A percentile compares a stretch with the other conserved stretches of the same genome.
These are phyloP conservation scores for Silene conica DNA, from an alignment of 148 eudicot genomes.

Conservation along the genomic window DNA sequence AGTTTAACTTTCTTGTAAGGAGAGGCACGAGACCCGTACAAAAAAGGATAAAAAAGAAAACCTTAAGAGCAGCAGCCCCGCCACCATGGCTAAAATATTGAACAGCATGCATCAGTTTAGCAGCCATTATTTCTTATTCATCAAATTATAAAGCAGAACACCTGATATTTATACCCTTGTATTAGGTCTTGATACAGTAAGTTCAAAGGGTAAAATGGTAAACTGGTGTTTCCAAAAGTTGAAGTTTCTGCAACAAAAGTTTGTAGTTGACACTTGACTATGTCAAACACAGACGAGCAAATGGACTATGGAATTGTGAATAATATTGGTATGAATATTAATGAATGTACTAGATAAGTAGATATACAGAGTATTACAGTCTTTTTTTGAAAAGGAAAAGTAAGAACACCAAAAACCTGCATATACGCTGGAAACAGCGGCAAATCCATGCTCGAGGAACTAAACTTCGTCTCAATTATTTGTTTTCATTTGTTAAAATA, in stretches of 20 bases:
- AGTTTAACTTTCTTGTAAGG: no score
- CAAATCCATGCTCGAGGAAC: no score
- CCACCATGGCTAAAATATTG: slow-evolving; percentile 48
- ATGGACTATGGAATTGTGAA: background rate
- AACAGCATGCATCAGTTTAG: slow-evolving; percentile 45
- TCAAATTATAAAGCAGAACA: background rate
- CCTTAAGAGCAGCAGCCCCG: slow-evolving; percentile 46
- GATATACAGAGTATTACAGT: no score
- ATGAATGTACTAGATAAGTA: no score
- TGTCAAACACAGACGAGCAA: background rate
- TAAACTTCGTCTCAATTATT: no score
- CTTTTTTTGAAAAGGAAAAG: no score
- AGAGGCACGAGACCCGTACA: no score
- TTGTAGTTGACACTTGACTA: background rate
- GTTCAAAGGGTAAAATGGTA: slow-evolving; percentile 7
- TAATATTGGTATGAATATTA: no score
- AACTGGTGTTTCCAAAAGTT: background rate
- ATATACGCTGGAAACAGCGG: no score
- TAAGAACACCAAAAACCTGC: no score
- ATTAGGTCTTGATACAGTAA: background rate
- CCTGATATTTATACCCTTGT: background rate
- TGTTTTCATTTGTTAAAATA: no score
- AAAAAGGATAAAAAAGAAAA: background rate
- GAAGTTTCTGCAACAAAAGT: background rate
- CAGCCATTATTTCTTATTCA: slow-evolving; percentile 16